Base-by-base conservation (phyloP, 2,329 filamentous ascomycete genomes). In the Emericellopsis cladophorae region DNA sequence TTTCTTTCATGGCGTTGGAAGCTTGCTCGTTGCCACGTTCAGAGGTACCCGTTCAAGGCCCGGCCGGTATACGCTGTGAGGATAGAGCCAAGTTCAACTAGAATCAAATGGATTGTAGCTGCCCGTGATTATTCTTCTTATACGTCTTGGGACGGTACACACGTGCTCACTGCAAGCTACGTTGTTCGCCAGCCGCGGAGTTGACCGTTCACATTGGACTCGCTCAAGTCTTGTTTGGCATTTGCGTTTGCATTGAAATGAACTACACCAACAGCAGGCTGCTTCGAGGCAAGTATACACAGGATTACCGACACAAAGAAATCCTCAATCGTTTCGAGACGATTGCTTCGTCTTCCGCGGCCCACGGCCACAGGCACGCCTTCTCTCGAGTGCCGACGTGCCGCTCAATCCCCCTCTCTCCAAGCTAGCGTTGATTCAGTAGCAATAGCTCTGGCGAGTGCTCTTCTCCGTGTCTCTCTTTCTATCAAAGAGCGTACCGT, bases 401-500 rank as follows among this genome's bases (percentile, higher is more conserved):
- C 15, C n/a, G 34, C 32, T 15, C 32, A 15, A 9, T 35, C 32
- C 32, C 32, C 9, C n/a, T 35, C 32, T 22, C 4, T 38, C 12
- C 11, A n/a, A 38, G 15, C 8, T 29, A 23, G 22, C 12, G 26
- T 29, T 9, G 26, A 29, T 29, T 9, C 26, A 29, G 32, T 15
- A 35, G 32, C 32, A 35, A 15, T 21, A 15, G 32, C 32, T 21
- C n/a, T 35, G n/a, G n/a, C 18, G n/a, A 11, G n/a, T 35, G 32
- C 32, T 35, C 32, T 8, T 21, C 32, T 14, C n/a, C n/a, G 33
- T 34, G 33, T 22, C 4, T 33, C 31, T 31, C 31, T 26, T 11
- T 36, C n/a, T 29, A 24, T 40, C 31, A 43, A 36, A 34, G 43
- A 22, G 40, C 23, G 40, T 42, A 36, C 15, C 40, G 44, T 51